phyloP scores from a whole-genome alignment of 305 asterid genomes.

The Rubia tinctorum region DNA sequence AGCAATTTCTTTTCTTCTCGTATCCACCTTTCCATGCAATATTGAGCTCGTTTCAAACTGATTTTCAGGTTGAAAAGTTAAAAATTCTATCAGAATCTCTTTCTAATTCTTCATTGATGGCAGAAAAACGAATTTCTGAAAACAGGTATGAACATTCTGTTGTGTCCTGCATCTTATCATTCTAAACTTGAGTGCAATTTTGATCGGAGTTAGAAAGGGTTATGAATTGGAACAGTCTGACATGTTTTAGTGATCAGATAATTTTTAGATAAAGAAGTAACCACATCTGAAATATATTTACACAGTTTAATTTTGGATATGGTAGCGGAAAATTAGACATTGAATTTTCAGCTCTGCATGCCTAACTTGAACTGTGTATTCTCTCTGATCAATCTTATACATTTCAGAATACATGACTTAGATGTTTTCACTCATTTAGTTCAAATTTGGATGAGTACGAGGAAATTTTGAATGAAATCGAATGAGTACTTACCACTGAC shows the following conservation, averaged over 20 bases:
- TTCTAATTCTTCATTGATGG: constrained; percentile 68
- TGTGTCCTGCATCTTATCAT: neutral
- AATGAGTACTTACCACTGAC: neutral
- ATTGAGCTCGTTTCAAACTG: constrained; percentile 12
- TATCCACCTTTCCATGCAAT: constrained; percentile 13
- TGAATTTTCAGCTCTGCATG: neutral
- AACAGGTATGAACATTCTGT: constrained; percentile 47
- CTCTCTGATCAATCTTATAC: neutral
- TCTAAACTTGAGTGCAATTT: neutral
- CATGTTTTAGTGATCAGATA: neutral
- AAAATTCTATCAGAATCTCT: constrained; percentile 87
- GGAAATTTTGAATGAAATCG: neutral
- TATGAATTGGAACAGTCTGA: neutral
- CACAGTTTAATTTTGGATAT: neutral
- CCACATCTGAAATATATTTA: neutral
- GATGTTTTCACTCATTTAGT: no score
- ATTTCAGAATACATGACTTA: neutral
- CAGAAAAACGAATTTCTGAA: constrained; percentile 76
- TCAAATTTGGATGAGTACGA: neutral
- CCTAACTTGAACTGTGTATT: neutral
- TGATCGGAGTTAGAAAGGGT: neutral
- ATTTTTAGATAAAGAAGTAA: neutral
- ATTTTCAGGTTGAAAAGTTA: constrained; percentile 78
- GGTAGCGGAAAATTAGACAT: constrained; percentile 4
- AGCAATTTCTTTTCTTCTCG: neutral